A percentile compares a stretch with the other conserved stretches of the same genome.
Evolutionary conservation across 768 basidiomycete genomes (phyloP).

Genomic region (Cystobasidium tubakii): DNA sequence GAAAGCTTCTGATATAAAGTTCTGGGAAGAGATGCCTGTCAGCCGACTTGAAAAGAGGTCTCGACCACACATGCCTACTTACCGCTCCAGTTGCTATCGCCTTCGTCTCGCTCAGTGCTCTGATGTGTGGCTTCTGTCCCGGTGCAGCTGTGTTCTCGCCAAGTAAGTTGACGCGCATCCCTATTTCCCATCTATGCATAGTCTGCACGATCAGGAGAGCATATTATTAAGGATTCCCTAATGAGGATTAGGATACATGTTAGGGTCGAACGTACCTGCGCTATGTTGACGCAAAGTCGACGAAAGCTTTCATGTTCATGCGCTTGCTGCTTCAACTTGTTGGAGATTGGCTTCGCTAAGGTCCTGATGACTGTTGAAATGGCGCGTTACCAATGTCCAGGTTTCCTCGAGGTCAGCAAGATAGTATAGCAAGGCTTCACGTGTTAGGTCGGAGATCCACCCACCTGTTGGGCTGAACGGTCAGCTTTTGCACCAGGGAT

Average conservation of each 20-base stretch:
- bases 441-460: not conserved
- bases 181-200: slow-evolving; percentile 24
- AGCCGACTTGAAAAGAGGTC: not conserved
- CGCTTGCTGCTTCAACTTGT: slow-evolving; percentile 32
- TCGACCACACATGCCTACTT: not conserved
- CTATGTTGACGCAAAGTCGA: slow-evolving; percentile 30
- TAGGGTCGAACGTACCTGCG: slow-evolving; percentile 24
- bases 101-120: slow-evolving; percentile 35
- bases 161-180: slow-evolving; percentile 34
- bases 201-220: not conserved
- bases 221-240: too few species aligned
- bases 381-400: not conserved
- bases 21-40: not conserved
- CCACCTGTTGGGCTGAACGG: not conserved
- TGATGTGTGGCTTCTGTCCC: slow-evolving; percentile 21
- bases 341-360: slow-evolving; percentile 34
- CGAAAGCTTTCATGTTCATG: slow-evolving; percentile 31
- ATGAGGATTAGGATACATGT: too few species aligned
- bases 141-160: slow-evolving; percentile 4
- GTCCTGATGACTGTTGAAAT: slow-evolving; percentile 16
- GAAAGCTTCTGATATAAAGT: slow-evolving; percentile 37
- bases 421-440: too few species aligned
- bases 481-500: slow-evolving; percentile 1
- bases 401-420: too few species aligned
- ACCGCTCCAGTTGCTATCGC: slow-evolving; percentile 28